Percentiles rank a stretch among this genome's conserved stretches.
Evolutionary conservation across 1,284 basidiomycete genomes (phyloP).

Genomic region (Pseudozyma flocculosa): DNA sequence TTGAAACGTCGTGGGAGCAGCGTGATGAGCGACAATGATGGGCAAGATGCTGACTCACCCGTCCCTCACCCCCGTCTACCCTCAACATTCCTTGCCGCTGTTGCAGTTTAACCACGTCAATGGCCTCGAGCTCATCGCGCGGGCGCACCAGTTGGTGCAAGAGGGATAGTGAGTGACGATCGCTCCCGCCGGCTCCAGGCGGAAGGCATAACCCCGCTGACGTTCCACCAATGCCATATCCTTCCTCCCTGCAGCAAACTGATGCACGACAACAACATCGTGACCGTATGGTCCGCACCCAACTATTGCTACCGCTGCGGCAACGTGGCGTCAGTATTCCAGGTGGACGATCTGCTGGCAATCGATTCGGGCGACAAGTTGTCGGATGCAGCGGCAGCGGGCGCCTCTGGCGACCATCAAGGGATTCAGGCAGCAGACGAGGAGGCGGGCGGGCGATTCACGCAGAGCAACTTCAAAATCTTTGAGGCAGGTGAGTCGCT

Average conservation of each 20-base stretch:
- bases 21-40: no score
- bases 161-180: constrained; percentile 70
- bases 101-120: constrained; percentile 79
- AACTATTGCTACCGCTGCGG: constrained; percentile 73
- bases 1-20: no score
- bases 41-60: no score
- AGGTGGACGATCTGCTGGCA: constrained; percentile 66
- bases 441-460: background rate
- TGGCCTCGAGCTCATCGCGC: constrained; percentile 92
- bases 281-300: constrained; percentile 97
- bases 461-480: constrained; percentile 58
- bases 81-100: no score
- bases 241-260: constrained; percentile 63
- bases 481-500: constrained; percentile 57
- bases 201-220: no score
- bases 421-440: no score
- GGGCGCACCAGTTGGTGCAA: constrained; percentile 98
- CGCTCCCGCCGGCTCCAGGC: no score
- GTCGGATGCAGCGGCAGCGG: no score
- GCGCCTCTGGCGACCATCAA: no score
- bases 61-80: no score
- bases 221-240: no score
- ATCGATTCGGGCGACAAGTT: constrained; percentile 7
- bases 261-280: constrained; percentile 89
- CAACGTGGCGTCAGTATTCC: constrained; percentile 93